A percentile compares a stretch with the other conserved stretches of the same genome.
Conservation (phyloP, 116 monocot genomes). For the Cymodocea nodosa region DNA sequence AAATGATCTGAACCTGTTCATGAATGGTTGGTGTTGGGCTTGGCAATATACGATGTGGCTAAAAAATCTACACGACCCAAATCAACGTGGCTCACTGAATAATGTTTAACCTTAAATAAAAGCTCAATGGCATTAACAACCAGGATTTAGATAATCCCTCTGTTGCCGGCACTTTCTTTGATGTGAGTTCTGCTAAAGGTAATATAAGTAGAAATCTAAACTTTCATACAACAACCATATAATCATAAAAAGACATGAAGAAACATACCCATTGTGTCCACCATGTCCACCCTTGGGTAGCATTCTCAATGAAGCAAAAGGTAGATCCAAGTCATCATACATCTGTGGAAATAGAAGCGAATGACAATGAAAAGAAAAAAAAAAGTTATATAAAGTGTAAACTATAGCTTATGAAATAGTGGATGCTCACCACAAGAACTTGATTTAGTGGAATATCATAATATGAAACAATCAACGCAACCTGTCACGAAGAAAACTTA, state of each 20-base stretch:
- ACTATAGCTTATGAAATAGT: not conserved
- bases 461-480: conserved; percentile 71
- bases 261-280: conserved; percentile 92
- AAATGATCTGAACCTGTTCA: no score
- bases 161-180: no score
- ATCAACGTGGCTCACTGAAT: no score
- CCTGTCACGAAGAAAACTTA: conserved; percentile 20
- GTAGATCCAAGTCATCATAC: conserved; percentile 94
- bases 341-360: conserved; percentile 34
- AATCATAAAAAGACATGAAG: not conserved
- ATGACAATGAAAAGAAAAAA: conserved; percentile 2
- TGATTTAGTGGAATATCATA: conserved; percentile 79
- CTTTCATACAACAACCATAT: no score
- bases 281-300: conserved; percentile 98
- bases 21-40: no score
- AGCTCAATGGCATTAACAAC: no score
- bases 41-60: no score
- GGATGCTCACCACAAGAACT: conserved; percentile 56
- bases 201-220: no score
- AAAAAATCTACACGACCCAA: no score
- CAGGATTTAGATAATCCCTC: no score
- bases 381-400: not conserved
- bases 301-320: conserved; percentile 80
- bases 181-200: no score
- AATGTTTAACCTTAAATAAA: no score